phyloP scores from a whole-genome alignment of 441 rosid species.

The Daphne laureola region DNA sequence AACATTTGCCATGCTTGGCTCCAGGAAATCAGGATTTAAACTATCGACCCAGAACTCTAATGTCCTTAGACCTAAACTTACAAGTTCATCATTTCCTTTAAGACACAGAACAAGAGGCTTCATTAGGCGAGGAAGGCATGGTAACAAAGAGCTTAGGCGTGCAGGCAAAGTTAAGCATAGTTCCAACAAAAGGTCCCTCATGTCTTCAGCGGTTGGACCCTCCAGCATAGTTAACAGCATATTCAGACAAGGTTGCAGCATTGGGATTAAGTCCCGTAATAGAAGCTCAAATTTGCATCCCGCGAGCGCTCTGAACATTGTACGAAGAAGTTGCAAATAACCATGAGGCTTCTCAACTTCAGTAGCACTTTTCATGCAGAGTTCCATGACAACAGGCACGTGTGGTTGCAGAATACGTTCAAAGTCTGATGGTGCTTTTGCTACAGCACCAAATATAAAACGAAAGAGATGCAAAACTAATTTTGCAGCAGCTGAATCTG shows the following conservation, averaged over 20 bases:
- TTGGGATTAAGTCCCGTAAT: slow-evolving; percentile 76
- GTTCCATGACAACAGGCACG: slow-evolving; percentile 88
- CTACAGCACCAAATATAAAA: slow-evolving; percentile 82
- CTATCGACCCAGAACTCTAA: slow-evolving; percentile 99
- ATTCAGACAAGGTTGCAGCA: slow-evolving; percentile 88
- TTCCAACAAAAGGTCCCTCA: slow-evolving; percentile 86
- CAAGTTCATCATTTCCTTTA: slow-evolving; percentile 87
- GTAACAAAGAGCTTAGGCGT: slow-evolving; percentile 93
- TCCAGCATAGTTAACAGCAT: slow-evolving; percentile 93
- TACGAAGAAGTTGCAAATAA: slow-evolving; percentile 88
- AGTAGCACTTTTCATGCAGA: slow-evolving; percentile 87
- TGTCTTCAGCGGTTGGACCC: slow-evolving; percentile 92
- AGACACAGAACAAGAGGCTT: slow-evolving; percentile 91
- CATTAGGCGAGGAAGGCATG: slow-evolving; percentile 90
- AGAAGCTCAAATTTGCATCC: slow-evolving; percentile 94
- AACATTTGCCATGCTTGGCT: slow-evolving; percentile 96
- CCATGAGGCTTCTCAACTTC: slow-evolving; percentile 95
- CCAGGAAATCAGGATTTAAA: slow-evolving; percentile 96
- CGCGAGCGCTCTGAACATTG: slow-evolving; percentile 87
- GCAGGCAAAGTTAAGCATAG: slow-evolving; percentile 94
- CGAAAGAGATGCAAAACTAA: slow-evolving; percentile 86
- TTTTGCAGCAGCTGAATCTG: slow-evolving; percentile 81
- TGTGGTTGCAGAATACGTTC: slow-evolving; percentile 94
- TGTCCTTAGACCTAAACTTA: slow-evolving; percentile 83
- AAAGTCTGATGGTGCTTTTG: slow-evolving; percentile 87